Base-by-base conservation (phyloP, 2,329 filamentous ascomycete species). In the Neofusicoccum cordaticola region DNA sequence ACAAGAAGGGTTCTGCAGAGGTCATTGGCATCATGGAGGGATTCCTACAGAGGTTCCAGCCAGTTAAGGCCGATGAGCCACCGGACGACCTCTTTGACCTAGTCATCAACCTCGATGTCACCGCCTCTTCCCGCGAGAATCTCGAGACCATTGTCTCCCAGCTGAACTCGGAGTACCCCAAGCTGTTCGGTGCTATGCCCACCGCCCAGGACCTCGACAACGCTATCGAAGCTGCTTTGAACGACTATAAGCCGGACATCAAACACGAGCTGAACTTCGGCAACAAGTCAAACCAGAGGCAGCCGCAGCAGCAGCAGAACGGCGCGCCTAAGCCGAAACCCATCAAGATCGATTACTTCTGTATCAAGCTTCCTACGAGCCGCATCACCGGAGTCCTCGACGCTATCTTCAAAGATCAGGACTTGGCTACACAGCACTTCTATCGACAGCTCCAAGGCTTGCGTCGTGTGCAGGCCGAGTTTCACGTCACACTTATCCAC, bases 401-500 rank as follows among this genome's bases (percentile, higher is more conserved):
- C 9, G 85, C 85, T 57, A 80, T 90, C 13, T 97, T 99, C 76
- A 79, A 81, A 22, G 78, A 80, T 5, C 78, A 82, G 5, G 71
- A 85, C 0, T 77, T 86, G 4, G 79, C 85, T 15, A 82, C 80
- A 37, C 80, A 86, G n/a, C 82, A 80, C 22, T 88, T 97, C 72
- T 99, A 91, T 80, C 86, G 85, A 70, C 86, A 91, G 65, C 84
- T 99, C 39, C 86, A 90, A 75, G 84, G 90, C 69, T 85, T 83
- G 2, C 85, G 89, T 19, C 90, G 95, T 63, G 79, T 98, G 5
- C 94, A 98, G 77, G 74, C 84, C n/a, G 84, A 88, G 45, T 99
- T 98, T 75, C 95, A 99, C 75, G 91, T 99, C 65, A 99, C 95
- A 0, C 85, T 99, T 44, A 92, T 97, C 75, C 95, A 99, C 77